Evolutionary conservation across 306 rosid species (phyloP), one percentile per base, ranked within the genome.

Genomic region (Acacia acuminata): DNA sequence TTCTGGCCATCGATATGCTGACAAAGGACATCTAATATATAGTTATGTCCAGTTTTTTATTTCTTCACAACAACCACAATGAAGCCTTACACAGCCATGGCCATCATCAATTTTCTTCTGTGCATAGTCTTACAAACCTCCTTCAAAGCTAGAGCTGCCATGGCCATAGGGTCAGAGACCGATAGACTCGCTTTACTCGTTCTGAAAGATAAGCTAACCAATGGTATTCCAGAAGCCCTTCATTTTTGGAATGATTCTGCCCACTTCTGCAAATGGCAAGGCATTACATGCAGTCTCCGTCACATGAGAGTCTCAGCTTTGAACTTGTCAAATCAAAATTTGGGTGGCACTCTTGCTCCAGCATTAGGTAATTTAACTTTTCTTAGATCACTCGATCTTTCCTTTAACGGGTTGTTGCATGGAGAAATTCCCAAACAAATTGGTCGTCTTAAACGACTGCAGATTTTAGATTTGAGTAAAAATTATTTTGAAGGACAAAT

Each of bases 211-310:
- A 83, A 76, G 27, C 51, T 83, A 25, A 86, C 74, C 25, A 79
- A 79, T 34, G 80, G 82, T 0, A 3, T 24, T 5, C 71, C 82
- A 5, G 15, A 76, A 36, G 38, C 86, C 34, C 51, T 86, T 0
- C 82, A 82, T 51, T 76, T 80, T 32, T 86, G 89, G 89, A 82
- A 86, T 30, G 13, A 76, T 0, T 82, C 86, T 53, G 24, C 32
- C 8, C 77, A 67, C 77, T 84, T 84, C 8, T 79, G 81, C 56
- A 51, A 79, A 5, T 84, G 81, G 87, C 48, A 84, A 55, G 87
- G 81, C 1, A 81, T 84, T 45, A 9, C 7, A 43, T 84, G 86
- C n/a, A 22, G 42, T 24, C 73, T 11, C 2, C 85, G 68, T 5
- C 85, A 64, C 45, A 72, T 50, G 76, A 85, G 87, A 67, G 87